A percentile compares a stretch with the other conserved stretches of the same genome.
phyloP scores from a whole-genome alignment of 129 eudicot species.

The Pulicaria dysenterica region DNA sequence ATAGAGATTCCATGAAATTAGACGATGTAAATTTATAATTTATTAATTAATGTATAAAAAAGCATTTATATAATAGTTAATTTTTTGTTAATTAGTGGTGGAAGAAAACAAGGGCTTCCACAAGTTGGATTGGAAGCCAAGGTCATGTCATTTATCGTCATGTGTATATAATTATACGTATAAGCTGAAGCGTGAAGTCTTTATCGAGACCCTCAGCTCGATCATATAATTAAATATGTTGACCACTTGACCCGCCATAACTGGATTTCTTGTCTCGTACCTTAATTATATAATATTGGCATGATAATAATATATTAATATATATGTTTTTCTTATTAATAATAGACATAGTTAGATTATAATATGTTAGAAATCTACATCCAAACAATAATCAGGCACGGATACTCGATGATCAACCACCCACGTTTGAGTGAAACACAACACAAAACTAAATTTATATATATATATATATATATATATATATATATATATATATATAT shows the following conservation, averaged over 20 bases:
- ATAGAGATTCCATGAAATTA: background rate
- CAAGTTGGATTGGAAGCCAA: background rate
- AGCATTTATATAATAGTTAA: background rate
- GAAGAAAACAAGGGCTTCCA: conserved; percentile 20
- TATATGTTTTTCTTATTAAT: no score
- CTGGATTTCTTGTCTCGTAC: conserved; percentile 3
- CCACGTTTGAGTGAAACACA: no score
- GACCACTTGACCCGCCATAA: conserved; percentile 16
- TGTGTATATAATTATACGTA: background rate
- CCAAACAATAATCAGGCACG: no score
- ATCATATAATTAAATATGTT: background rate
- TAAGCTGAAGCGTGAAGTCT: conserved; percentile 17
- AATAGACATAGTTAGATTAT: no score
- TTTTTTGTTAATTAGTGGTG: conserved; percentile 4
- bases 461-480: no score
- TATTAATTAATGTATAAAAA: background rate
- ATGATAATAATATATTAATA: background rate
- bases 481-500: no score
- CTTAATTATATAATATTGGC: background rate
- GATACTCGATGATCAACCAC: no score
- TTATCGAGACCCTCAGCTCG: conserved; percentile 28
- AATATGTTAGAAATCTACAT: no score
- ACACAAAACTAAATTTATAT: no score
- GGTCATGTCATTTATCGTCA: no score
- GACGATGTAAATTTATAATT: background rate